Evolutionary conservation across 176 grass and related monocot genomes (phyloP).

Genomic region (Oryza meyeriana): DNA sequence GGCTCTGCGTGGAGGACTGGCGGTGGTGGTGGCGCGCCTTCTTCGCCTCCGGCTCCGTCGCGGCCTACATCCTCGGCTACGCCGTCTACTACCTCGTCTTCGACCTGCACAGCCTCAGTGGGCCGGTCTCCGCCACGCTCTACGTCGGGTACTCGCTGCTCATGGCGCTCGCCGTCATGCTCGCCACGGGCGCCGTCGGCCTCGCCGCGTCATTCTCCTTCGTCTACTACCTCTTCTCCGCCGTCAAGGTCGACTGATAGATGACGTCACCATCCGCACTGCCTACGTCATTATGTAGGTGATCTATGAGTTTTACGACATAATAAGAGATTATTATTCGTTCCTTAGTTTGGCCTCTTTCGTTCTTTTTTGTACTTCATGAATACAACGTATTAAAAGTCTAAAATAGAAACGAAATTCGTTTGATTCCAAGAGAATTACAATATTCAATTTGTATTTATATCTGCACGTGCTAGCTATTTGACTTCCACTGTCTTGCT

Average conservation of each 20-base stretch:
- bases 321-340: slow-evolving; percentile 4
- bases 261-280: not conserved
- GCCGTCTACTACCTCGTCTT: slow-evolving; percentile 67
- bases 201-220: slow-evolving; percentile 61
- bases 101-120: slow-evolving; percentile 73
- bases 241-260: slow-evolving; percentile 67
- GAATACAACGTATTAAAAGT: not conserved
- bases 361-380: not conserved
- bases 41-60: slow-evolving; percentile 68
- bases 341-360: not conserved
- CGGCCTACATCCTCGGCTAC: slow-evolving; percentile 54
- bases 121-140: slow-evolving; percentile 54
- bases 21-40: slow-evolving; percentile 79
- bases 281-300: not conserved
- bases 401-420: not conserved
- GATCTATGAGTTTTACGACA: not conserved
- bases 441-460: not conserved
- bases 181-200: slow-evolving; percentile 67
- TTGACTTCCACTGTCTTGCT: not conserved
- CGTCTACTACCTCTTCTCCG: slow-evolving; percentile 66
- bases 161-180: slow-evolving; percentile 76
- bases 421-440: not conserved
- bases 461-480: not conserved
- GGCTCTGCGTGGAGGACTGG: slow-evolving; percentile 64
- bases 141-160: slow-evolving; percentile 71